phyloP scores from a whole-genome alignment of 169 alveolate species.

The Plasmodium relictum region DNA sequence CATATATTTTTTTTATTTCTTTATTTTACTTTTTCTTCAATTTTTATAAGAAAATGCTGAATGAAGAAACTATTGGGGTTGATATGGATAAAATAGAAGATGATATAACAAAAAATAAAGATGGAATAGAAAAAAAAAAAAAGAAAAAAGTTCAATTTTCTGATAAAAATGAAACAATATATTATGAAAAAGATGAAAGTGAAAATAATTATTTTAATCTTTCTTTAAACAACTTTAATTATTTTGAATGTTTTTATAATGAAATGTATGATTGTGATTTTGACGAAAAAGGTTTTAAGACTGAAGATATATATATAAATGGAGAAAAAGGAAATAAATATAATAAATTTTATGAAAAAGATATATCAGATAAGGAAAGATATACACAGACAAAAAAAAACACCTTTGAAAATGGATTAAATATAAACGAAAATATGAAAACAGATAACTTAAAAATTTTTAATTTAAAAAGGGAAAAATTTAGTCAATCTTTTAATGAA shows the following conservation, averaged over 20 bases:
- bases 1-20: no score
- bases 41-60: conserved; percentile 41
- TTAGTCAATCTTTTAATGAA: conserved; percentile 69
- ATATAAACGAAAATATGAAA: neutral
- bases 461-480: conserved; percentile 33
- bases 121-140: conserved; percentile 37
- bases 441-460: neutral
- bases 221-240: conserved; percentile 65
- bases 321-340: neutral
- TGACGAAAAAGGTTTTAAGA: conserved; percentile 31
- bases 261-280: conserved; percentile 46
- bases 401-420: neutral
- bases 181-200: conserved; percentile 76
- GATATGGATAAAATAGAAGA: conserved; percentile 57
- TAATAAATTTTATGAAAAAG: neutral
- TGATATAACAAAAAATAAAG: conserved; percentile 7
- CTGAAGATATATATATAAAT: conserved; percentile 21
- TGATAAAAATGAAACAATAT: conserved; percentile 71
- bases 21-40: neutral
- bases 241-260: conserved; percentile 70
- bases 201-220: conserved; percentile 69
- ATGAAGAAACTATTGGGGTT: conserved; percentile 44
- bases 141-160: conserved; percentile 74
- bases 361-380: neutral
- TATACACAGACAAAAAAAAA: neutral